Evolutionary conservation across 495 filamentous ascomycete genomes (phyloP), one percentile per base, ranked within the genome.

Genomic region (Aspergillus sclerotioniger): DNA sequence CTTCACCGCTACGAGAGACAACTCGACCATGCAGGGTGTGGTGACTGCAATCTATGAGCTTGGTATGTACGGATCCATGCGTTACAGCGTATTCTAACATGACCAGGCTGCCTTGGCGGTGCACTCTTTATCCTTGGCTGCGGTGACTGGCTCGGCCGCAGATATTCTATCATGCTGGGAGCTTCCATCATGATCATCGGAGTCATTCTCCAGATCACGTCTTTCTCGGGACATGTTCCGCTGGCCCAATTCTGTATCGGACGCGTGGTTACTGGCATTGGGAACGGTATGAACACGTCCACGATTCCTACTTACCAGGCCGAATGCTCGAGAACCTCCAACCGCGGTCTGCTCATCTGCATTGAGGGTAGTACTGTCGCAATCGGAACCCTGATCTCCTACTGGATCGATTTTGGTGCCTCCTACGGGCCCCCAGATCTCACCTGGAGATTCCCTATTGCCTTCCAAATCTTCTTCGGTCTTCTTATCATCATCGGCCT

Each of bases 1-100:
- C 33, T 7, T 10, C 41, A 28, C 29, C 21, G 31, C 52, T 17
- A 15, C 46, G 12, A 53, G 47, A 0, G 66, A 83, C 65, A 80
- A 90, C 62, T 77, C 86, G 9, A 87, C 87, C 1, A 86, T 90
- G 76, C 88, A 89, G 64, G 90, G 88, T 51, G 80, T 86, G 13
- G 88, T 92, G 19, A 92, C 89, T 0, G 82, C 90, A 3, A 90
- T 91, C 60, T 94, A 92, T 70, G 89, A 92, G 62, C 78, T 92
- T 25, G 90, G 76, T 20, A 25, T 3, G 25, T 25, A 25, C 25
- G 5, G 25, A 25, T 5, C 25, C 5, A 3, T 2, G 25, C 25
- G 2, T 25, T 5, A 25, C n/a, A 5, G 25, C 25, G 5, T 25
- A 25, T 5, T 2, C 25, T 25, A 25, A 25, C 25, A 25, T 25